Base-by-base conservation (phyloP, 257 asterid genomes). In the Capsicum rhomboideum region DNA sequence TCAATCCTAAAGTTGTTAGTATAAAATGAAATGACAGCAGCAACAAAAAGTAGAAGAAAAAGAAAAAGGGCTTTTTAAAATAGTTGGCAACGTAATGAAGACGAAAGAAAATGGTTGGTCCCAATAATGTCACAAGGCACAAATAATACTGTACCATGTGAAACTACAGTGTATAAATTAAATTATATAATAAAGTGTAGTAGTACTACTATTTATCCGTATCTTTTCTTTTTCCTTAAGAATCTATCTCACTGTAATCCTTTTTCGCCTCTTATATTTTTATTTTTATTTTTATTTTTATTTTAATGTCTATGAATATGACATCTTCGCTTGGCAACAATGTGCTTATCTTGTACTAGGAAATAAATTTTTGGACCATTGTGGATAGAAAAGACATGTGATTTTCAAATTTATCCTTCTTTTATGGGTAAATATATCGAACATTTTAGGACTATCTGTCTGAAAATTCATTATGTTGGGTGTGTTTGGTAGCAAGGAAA, bases 61-160 rank as follows among this genome's bases (percentile, higher is more conserved):
- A 87, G 90, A 84, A 78, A 53, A 66, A 84, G 69, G 78, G 80
- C 91, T 90, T 88, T 86, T 83, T 63, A 50, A 74, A 64, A 26
- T 75, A 46, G 9, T 68, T 49, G 82, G 84, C 78, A 3, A 64
- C 86, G 75, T 79, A 6, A 77, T 84, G 37, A 61, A 86, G 61
- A 83, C 79, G 78, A 82, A 74, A 61, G n/a, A 40, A 83, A 49
- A 67, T 69, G 59, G 78, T 83, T 83, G 85, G 89, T 87, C 85
- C 82, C 89, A 82, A 85, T 67, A 78, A 85, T 74, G 72, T 66
- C 79, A 84, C 49, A 68, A 52, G 56, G 79, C 29, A 86, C 42
- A 44, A 56, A 84, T 63, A 85, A 79, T 72, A 64, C 56, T 66
- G 54, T 78, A 83, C 71, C 90, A 88, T 80, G 91, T 85, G 91